phyloP scores from a whole-genome alignment of 2,329 filamentous ascomycete species.

The Colletotrichum tanaceti region DNA sequence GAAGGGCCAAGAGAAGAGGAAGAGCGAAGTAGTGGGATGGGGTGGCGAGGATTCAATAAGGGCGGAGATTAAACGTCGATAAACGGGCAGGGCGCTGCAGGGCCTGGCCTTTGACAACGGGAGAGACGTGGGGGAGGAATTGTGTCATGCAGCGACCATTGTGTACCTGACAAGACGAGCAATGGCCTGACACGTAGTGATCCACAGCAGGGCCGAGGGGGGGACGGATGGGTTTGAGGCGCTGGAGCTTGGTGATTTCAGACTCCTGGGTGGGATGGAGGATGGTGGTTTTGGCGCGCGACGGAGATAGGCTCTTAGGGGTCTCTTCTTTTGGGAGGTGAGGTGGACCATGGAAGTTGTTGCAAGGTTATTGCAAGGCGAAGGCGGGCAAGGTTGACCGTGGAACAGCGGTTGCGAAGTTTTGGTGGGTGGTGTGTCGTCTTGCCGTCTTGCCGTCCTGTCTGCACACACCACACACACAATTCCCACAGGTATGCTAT shows the following conservation, averaged over 20 bases:
- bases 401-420: not conserved
- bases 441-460: not conserved
- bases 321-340: not conserved
- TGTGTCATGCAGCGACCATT: slow-evolving; percentile 40
- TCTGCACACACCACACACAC: no score
- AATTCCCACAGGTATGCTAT: no score
- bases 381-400: not conserved
- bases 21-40: slow-evolving; percentile 29
- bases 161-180: slow-evolving; percentile 30
- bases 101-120: slow-evolving; percentile 35
- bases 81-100: slow-evolving; percentile 36
- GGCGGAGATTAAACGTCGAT: slow-evolving; percentile 41
- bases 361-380: not conserved
- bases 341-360: not conserved
- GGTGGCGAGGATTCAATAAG: slow-evolving; percentile 41
- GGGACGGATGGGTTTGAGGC: slow-evolving; percentile 21
- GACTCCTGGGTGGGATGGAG: not conserved
- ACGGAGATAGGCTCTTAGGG: slow-evolving; percentile 6
- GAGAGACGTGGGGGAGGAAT: slow-evolving; percentile 36
- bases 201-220: slow-evolving; percentile 39
- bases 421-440: not conserved
- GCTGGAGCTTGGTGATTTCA: no score
- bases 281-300: not conserved
- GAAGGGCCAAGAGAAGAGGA: slow-evolving; percentile 29
- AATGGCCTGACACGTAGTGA: slow-evolving; percentile 39